Percentiles rank a stretch among this genome's conserved stretches.
phyloP scores from a whole-genome alignment of 1,284 basidiomycete species.

The Filobasidium uniguttulatum region DNA sequence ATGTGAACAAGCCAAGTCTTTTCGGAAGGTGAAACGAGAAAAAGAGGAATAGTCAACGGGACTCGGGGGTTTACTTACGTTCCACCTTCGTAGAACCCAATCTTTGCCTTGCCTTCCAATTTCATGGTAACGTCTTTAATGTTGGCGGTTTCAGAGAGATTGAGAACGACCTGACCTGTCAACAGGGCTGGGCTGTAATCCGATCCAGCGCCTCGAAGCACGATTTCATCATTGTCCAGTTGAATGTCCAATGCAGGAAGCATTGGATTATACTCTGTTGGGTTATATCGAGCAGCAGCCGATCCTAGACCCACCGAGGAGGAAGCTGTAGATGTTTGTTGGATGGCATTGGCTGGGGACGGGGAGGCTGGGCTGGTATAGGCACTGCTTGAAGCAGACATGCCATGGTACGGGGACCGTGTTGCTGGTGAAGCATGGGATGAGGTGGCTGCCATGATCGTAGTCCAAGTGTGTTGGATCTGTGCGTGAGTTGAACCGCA shows the following conservation, averaged over 20 bases:
- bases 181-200: constrained; percentile 61
- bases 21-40: constrained; percentile 17
- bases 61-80: constrained; percentile 51
- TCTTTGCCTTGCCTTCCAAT: constrained; percentile 65
- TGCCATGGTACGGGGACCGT: no score
- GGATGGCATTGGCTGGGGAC: no score
- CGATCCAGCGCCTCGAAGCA: constrained; percentile 62
- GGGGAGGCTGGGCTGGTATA: no score
- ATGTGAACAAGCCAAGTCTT: constrained; percentile 7
- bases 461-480: no score
- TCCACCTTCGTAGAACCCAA: constrained; percentile 51
- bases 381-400: no score
- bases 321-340: no score
- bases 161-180: constrained; percentile 57
- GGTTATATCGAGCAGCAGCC: no score
- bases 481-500: no score
- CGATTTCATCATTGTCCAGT: constrained; percentile 54
- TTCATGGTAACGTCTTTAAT: constrained; percentile 74
- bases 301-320: no score
- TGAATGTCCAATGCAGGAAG: constrained; percentile 50
- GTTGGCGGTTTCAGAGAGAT: constrained; percentile 63
- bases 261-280: not conserved
- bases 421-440: no score
- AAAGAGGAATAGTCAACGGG: constrained; percentile 11
- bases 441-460: no score